Base-by-base conservation (phyloP, 192 early-diverging fungal species). In the Coemansia sp. region DNA sequence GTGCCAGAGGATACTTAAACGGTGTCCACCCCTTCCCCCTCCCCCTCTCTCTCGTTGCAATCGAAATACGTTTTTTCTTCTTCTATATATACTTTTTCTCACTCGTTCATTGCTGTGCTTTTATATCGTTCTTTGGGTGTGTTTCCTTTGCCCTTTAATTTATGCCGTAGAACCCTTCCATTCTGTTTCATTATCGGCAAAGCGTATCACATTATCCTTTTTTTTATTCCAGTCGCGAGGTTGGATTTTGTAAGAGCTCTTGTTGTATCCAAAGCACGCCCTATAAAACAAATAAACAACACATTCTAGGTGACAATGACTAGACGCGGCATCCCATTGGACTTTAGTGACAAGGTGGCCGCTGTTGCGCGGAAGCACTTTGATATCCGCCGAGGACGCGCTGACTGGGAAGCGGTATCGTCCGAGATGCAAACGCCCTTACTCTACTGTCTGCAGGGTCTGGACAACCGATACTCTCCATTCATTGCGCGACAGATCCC, bases 321-420 rank as follows among this genome's bases (percentile, higher is more conserved):
- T 26, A 53, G 51, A 26, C 51, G 24, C 24, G 51, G 8, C 10
- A 26, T 53, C 15, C 24, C 23, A 6, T 9, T 26, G 9, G 51
- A 53, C 7, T 26, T 69, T 18, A 23, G 60, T n/a, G 64, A 66
- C 52, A 57, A 44, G 18, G 68, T 70, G 35, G 61, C 43, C 10
- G 24, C 49, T 44, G 64, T 61, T 20, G 64, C 69, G 8, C 44
- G 56, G 5, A 61, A 62, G 30, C 53, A 68, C 41, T 68, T 48
- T 43, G 46, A 68, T 56, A 35, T 14, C 18, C 62, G 60, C 1
- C 33, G 10, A 2, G 58, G 63, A 24, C 68, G 77, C 14, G 59
- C 69, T 15, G 39, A 76, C 61, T 81, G 78, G 78, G 71, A 72
- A 30, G 58, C 51, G n/a, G 68, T 81, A 35, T 66, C 73, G 7